Evolutionary conservation across 345 rosid genomes (phyloP), one percentile per base, ranked within the genome.

Genomic region (Erodium maritimum): DNA sequence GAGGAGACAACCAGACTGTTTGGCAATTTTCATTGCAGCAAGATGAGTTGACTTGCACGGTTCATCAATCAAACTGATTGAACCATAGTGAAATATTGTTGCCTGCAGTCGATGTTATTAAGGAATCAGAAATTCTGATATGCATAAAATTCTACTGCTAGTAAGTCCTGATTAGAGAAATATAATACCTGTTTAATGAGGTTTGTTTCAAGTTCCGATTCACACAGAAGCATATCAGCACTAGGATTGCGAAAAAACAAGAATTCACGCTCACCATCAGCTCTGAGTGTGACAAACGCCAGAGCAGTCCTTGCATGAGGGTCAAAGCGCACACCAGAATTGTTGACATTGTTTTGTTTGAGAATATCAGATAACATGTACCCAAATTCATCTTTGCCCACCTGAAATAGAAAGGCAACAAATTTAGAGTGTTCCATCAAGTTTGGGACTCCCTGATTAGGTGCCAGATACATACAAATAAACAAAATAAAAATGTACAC

Each of bases 221-320:
- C 96, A 25, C 45, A 75, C 64, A 94, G 90, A 67, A 78, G 96
- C 97, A 93, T 93, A 76, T 93, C 99, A 17, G 99, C 99, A 81
- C 97, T 93, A 5, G 99, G 99, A 77, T 87, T 83, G 51, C 97
- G 86, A 63, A 85, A 94, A 79, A 94, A 94, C 71, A 94, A 68
- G 78, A 94, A 94, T 70, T 94, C 99, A 33, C 99, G 95, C 69
- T 94, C 97, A 14, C 99, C 99, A 56, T 94, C 99, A 71, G 73
- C 83, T 79, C 85, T 75, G 45, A 85, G 71, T 0, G 99, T 94
- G 29, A 94, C 96, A 77, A 94, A 94, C 55, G 99, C 91, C 55
- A 94, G 71, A 33, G 97, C 96, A 46, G 97, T 94, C 37, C 96
- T 75, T 65, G 99, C 99, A 48, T 56, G 66, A 50, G 75, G 69